Percentiles rank a stretch among this genome's conserved stretches.
Evolutionary conservation across 192 early-diverging fungal species (phyloP).

Genomic region (Coemansia umbellata): DNA sequence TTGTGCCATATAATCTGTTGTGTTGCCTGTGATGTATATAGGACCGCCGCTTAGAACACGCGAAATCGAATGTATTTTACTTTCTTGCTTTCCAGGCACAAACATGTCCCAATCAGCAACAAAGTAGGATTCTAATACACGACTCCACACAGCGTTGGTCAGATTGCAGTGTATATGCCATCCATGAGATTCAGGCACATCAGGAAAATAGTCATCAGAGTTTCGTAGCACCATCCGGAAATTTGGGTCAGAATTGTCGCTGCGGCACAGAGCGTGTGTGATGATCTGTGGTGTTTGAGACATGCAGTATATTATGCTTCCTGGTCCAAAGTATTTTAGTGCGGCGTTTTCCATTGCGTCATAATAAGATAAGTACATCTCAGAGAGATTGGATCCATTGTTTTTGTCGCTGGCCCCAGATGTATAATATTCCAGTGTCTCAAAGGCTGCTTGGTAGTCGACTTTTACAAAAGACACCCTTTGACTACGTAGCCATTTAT

Average conservation of each 20-base stretch:
- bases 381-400: neutral
- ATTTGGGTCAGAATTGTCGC: neutral
- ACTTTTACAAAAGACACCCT: constrained; percentile 56
- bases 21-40: constrained; percentile 54
- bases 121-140: constrained; percentile 8
- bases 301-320: constrained; percentile 55
- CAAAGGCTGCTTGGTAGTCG: constrained; percentile 55
- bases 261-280: constrained; percentile 12
- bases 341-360: constrained; percentile 38
- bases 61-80: constrained; percentile 49
- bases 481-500: constrained; percentile 40
- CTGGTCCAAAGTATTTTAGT: constrained; percentile 34
- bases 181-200: constrained; percentile 41
- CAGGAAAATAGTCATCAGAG: constrained; percentile 57
- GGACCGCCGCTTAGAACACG: constrained; percentile 54
- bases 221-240: constrained; percentile 39
- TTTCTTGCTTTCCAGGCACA: constrained; percentile 41
- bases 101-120: constrained; percentile 61
- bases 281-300: constrained; percentile 49
- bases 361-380: constrained; percentile 42
- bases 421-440: constrained; percentile 23
- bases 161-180: constrained; percentile 60
- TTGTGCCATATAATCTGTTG: constrained; percentile 3
- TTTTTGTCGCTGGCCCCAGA: neutral
- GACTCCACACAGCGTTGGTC: constrained; percentile 52